Base-by-base conservation (phyloP, 208 protist genomes). In the Wallacemonas sp. region DNA sequence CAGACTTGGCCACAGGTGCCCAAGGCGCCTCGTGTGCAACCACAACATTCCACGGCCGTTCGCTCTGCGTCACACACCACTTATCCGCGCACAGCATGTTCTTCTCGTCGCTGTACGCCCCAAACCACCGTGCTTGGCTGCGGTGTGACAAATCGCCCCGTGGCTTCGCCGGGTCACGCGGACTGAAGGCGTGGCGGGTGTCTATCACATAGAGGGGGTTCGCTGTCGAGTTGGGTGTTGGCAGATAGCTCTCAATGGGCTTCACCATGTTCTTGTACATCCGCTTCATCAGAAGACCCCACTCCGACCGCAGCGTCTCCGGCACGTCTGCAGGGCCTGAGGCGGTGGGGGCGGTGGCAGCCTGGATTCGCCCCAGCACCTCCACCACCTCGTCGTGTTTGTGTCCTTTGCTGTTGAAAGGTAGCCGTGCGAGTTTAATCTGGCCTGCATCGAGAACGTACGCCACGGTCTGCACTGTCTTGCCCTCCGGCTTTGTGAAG, bases 211-310 rank as follows among this genome's bases (percentile, higher is more conserved):
- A 87, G 19, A 87, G 62, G 12, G 68, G 61, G 24, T 60, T 22
- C 0, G 44, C 28, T 36, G 59, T 73, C 41, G 68, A 59, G 63
- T 75, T 66, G 9, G 75, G 73, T 8, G 72, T 47, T 1, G 86
- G 86, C 26, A 90, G 75, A 28, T 84, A 51, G 2, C 51, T 63
- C 59, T 82, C 75, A 38, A 93, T 51, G 5, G 86, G 86, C n/a
- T 62, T 75, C 33, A 93, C 72, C n/a, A 90, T 56, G 42, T 68
- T 70, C 42, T 76, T 66, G 68, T 93, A 87, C 24, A 75, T 68
- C 2, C 31, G 44, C 49, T 56, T 64, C 80, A 87, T 86, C 31
- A 88, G 70, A 22, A 22, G 34, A 2, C 58, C 33, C 85, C 85
- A 91, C 28, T 69, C 67, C 15, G 24, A 26, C 6, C 72, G 71